Evolutionary conservation across 2,329 filamentous ascomycete species (phyloP), one percentile per base, ranked within the genome.

Genomic region (Fusarium kyushuense): DNA sequence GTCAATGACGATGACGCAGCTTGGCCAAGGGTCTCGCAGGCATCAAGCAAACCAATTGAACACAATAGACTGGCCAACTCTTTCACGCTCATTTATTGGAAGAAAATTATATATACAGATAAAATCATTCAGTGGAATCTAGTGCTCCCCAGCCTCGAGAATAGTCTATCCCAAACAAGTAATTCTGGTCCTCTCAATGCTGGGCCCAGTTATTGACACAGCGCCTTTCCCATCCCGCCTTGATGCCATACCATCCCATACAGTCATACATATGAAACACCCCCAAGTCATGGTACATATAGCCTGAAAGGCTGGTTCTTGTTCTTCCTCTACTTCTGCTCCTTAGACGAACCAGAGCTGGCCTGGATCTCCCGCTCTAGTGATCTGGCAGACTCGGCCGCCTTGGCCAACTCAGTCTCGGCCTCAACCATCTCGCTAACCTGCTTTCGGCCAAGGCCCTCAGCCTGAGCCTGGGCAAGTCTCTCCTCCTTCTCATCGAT

Each of bases 401-500:
- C 76, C 58, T 74, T 73, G 51, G 63, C 67, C 65, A 78, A 66
- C 48, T 90, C 87, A 52, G 79, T 76, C 78, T 89, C 86, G 1
- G 86, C 85, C 49, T 84, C 84, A 4, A 83, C 77, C 59, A 87
- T 87, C 74, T 89, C 87, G 60, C 76, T 76, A 9, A 83, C 84
- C 68, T 86, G 83, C 51, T 79, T 81, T 72, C 83, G 82, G 58
- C 84, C 80, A 14, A 82, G 75, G 36, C 79, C 82, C 57, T 81
- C 79, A 36, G 82, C 81, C 29, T 84, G 83, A 10, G 88, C 87
- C 4, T 82, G 78, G 27, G 83, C 77, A 56, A 84, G 79, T 63
- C 90, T 87, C 77, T 93, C 92, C 70, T 97, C 93, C 82, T 95
- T 94, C 79, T 98, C 96, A 75, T 98, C 95, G 73, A 98, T 98